These are phyloP conservation scores for Rheum nobile DNA, from an alignment of 148 eudicot species.

Conservation along the genomic window DNA sequence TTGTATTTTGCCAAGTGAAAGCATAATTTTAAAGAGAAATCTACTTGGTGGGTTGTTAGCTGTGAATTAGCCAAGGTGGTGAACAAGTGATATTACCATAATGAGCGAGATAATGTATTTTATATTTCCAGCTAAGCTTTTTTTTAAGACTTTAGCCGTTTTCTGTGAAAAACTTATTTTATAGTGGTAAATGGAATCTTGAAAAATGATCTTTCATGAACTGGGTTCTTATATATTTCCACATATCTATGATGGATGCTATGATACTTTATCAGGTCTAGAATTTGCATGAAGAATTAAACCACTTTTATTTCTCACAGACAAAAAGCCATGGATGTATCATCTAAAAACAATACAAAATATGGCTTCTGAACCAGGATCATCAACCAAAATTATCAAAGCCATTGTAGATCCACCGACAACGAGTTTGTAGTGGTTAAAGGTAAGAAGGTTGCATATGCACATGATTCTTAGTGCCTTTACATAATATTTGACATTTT, in stretches of 20 bases:
- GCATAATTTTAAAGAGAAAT: background rate
- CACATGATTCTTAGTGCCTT: no score
- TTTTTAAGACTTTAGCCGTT: background rate
- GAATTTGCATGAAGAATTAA: background rate
- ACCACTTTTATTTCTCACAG: conserved; percentile 20
- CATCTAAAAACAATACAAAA: conserved; percentile 63
- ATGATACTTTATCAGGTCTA: background rate
- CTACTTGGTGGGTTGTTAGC: background rate
- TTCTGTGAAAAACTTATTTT: background rate
- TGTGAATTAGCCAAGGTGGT: background rate
- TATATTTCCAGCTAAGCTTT: no score
- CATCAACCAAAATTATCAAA: conserved; percentile 74
- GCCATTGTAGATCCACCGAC: conserved; percentile 99
- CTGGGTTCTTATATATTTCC: background rate
- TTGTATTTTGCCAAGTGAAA: no score
- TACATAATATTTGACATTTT: no score
- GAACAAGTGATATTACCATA: background rate
- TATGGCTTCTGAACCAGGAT: conserved; percentile 46
- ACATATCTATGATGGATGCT: background rate
- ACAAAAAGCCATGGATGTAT: conserved; percentile 96
- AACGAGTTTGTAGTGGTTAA: conserved; percentile 88
- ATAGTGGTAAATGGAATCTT: background rate
- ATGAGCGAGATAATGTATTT: background rate
- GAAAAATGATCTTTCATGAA: background rate
- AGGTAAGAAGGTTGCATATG: conserved; percentile 36